Base-by-base conservation (phyloP, 2,329 filamentous ascomycete genomes). In the Colletotrichum lini region DNA sequence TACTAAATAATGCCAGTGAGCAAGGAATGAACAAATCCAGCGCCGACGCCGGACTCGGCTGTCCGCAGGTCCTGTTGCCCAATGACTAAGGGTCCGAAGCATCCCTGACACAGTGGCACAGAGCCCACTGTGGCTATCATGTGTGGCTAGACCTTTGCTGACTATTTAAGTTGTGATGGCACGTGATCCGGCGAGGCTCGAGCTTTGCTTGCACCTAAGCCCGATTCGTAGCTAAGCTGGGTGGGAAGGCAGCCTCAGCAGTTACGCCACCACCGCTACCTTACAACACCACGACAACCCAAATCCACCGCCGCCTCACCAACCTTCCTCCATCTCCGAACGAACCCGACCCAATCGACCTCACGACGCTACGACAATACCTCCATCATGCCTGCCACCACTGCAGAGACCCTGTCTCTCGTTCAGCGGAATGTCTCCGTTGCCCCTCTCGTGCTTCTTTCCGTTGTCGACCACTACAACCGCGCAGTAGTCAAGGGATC, bases 381-480 rank as follows among this genome's bases (percentile, higher is more conserved):
- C 64, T 64, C 64, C 74, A 90, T 80, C 82, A 98, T 98, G 96
- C 96, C 95, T 84, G 92, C 96, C 83, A 98, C 96, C 76, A 98
- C 96, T 81, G 94, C 95, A 83, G 96, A 98, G 87, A 97, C 96
- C 76, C 91, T 98, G 82, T 97, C 94, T 77, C 92, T 98, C 81
- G 95, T 98, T 82, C 96, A 92, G 79, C 92, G 94, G 83, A 98
- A 93, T 84, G 96, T 99, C 83, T 97, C 96, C 76, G 96, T 99
- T 84, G 96, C 96, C 79, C 96, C 96, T 77, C 92, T 99, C 81
- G 96, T 99, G 79, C 94, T 99, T 77, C 94, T 99, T 79, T 98
- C 96, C 75, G 95, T 93, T 77, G 96, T 97, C 89, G 96, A 99
- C 87, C 96, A 99, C 86, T 99, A 97, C 86, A 97, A 97, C 82